Conservation (phyloP, 164 flowering plant species). For the Pachysandra terminalis region DNA sequence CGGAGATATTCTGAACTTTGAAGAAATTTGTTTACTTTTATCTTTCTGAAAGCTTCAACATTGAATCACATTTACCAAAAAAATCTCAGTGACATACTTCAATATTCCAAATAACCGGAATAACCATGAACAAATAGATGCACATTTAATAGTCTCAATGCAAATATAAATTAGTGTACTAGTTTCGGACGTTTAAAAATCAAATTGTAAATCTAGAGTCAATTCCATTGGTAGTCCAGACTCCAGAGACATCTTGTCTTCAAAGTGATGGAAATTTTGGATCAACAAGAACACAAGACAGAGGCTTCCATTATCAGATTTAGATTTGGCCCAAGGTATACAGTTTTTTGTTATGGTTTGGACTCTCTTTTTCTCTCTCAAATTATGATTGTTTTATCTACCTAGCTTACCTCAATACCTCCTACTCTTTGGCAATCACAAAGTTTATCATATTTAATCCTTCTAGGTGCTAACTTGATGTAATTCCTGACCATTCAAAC, state of each 20-base stretch:
- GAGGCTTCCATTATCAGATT: constrained; percentile 37
- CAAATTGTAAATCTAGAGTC: too few species aligned
- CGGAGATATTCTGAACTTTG: too few species aligned
- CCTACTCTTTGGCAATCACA: background rate
- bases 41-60: too few species aligned
- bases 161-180: too few species aligned
- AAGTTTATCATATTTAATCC: constrained; percentile 8
- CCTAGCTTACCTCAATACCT: constrained; percentile 5
- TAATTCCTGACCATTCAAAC: constrained; percentile 50
- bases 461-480: constrained; percentile 58
- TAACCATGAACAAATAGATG: too few species aligned
- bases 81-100: too few species aligned
- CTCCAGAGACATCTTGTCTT: constrained; percentile 41
- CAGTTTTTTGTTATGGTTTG: background rate
- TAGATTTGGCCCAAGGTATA: constrained; percentile 50
- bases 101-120: too few species aligned
- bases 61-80: too few species aligned
- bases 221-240: constrained; percentile 26
- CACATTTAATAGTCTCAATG: too few species aligned
- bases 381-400: background rate
- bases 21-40: too few species aligned
- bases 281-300: constrained; percentile 49
- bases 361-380: background rate
- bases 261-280: constrained; percentile 46
- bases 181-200: too few species aligned